A percentile compares a stretch with the other conserved stretches of the same genome.
Conservation (phyloP, 2,329 filamentous ascomycete species). For the Penicillium sp. region DNA sequence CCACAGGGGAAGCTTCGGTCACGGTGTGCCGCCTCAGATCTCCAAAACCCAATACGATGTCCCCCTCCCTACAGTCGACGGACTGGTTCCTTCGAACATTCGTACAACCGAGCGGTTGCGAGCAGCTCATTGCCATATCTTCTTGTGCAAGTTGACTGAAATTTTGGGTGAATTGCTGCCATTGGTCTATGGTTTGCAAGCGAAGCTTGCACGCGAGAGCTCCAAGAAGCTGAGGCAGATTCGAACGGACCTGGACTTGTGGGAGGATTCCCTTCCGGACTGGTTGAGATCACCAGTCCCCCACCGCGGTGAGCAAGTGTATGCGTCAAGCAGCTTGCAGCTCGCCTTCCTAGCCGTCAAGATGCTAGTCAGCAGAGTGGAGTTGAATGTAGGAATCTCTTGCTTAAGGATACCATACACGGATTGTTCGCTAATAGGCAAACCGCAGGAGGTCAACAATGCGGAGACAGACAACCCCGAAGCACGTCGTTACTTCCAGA, state of each 20-base stretch:
- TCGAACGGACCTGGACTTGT: slow-evolving; percentile 45
- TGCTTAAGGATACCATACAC: neutral
- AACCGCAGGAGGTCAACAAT: slow-evolving; percentile 42
- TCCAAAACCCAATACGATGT: slow-evolving; percentile 56
- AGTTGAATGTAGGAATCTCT: slow-evolving; percentile 42
- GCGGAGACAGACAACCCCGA: slow-evolving; percentile 46
- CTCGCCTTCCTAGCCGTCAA: slow-evolving; percentile 46
- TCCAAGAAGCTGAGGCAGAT: slow-evolving; percentile 47
- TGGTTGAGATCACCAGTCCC: slow-evolving; percentile 40
- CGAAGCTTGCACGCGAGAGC: slow-evolving; percentile 43
- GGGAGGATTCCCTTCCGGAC: slow-evolving; percentile 46
- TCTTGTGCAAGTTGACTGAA: slow-evolving; percentile 52
- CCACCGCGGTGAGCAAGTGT: slow-evolving; percentile 34
- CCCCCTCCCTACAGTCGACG: slow-evolving; percentile 50
- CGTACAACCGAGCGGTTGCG: slow-evolving; percentile 43
- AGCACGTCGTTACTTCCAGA: slow-evolving; percentile 50
- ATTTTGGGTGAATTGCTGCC: slow-evolving; percentile 47
- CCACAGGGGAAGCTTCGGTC: slow-evolving; percentile 53
- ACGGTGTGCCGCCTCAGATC: slow-evolving; percentile 56
- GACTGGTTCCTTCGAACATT: slow-evolving; percentile 37
- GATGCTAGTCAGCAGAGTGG: slow-evolving; percentile 49
- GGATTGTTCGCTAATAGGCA: slow-evolving; percentile 6
- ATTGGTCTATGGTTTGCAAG: slow-evolving; percentile 47
- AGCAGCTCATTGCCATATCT: slow-evolving; percentile 53
- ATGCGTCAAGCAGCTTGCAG: slow-evolving; percentile 46